phyloP scores from a whole-genome alignment of 768 basidiomycete species.

The Lactarius pseudohatsudake region DNA sequence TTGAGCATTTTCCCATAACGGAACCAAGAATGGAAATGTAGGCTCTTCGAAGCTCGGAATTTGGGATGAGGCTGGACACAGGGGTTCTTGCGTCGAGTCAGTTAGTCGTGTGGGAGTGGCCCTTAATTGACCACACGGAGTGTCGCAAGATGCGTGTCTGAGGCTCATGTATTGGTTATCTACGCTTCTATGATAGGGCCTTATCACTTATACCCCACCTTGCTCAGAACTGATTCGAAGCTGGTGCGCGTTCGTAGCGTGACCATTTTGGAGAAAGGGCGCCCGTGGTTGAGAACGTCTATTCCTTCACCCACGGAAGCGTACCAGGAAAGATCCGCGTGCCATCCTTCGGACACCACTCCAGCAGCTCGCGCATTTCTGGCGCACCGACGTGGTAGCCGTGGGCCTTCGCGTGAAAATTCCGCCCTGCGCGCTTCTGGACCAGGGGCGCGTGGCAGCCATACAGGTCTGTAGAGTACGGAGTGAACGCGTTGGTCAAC shows the following conservation, averaged over 20 bases:
- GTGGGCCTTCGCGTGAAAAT: constrained; percentile 70
- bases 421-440: constrained; percentile 66
- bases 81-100: neutral
- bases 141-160: neutral
- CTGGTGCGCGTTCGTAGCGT: no score
- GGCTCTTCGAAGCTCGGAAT: neutral
- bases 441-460: constrained; percentile 81
- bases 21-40: neutral
- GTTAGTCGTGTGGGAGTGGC: neutral
- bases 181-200: neutral
- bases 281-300: neutral
- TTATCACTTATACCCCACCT: neutral
- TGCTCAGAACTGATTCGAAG: no score
- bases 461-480: constrained; percentile 74
- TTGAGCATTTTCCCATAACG: neutral
- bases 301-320: constrained; percentile 53
- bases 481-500: constrained; percentile 77
- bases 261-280: neutral
- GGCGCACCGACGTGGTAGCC: constrained; percentile 78
- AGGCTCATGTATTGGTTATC: neutral
- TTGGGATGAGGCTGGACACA: neutral
- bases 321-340: constrained; percentile 50
- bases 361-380: constrained; percentile 66
- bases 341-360: constrained; percentile 71
- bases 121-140: neutral